Percentiles rank a stretch among this genome's conserved stretches.
Conservation (phyloP, 805 yeast species). For the Schizosaccharomyces pombe region ASM294v3 CU329670.1:3305501-3306000, state of each 20-base stretch:
- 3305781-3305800: constrained; percentile 94
- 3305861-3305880: constrained; percentile 92
- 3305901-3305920: constrained; percentile 64
- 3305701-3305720: constrained; percentile 32
- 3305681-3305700: constrained; percentile 58
- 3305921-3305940: constrained; percentile 28
- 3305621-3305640: constrained; percentile 60
- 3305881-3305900: constrained; percentile 81
- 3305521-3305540: constrained; percentile 53
- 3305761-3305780: constrained; percentile 84
- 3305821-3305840: constrained; percentile 94
- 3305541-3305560: constrained; percentile 46
- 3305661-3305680: constrained; percentile 55
- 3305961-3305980: constrained; percentile 63
- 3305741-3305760: constrained; percentile 90
- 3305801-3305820: constrained; percentile 74
- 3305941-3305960: constrained; percentile 37
- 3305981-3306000: constrained; percentile 82
- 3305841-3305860: constrained; percentile 83
- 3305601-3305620: constrained; percentile 69
- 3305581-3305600: constrained; percentile 71
- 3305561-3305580: constrained; percentile 67
- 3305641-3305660: constrained; percentile 69
- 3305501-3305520: constrained; percentile 59
- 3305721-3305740: constrained; percentile 68